These are phyloP conservation scores for Auxenochlorella protothecoides DNA, from an alignment of 139 green algal genomes.

Conservation along the genomic window DNA sequence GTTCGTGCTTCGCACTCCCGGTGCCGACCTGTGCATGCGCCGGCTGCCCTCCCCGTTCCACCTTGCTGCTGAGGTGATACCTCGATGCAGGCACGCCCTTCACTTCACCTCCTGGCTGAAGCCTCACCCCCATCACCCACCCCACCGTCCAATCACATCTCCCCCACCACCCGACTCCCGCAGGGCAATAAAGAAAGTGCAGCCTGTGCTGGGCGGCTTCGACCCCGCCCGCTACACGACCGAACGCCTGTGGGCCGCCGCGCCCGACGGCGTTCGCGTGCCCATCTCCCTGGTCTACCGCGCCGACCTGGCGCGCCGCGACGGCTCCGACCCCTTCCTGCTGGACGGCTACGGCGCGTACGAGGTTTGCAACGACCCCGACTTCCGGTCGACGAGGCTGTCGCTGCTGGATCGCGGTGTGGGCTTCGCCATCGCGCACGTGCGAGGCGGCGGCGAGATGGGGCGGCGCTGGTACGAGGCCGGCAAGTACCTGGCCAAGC, in stretches of 20 bases:
- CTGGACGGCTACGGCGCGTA: slow-evolving; percentile 47
- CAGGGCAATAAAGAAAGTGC: slow-evolving; percentile 58
- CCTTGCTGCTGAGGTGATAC: too few species aligned
- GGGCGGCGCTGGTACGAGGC: slow-evolving; percentile 67
- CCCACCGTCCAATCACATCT: too few species aligned
- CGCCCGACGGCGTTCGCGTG: slow-evolving; percentile 44
- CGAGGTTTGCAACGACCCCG: slow-evolving; percentile 48
- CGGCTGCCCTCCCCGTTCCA: too few species aligned
- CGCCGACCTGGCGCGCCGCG: slow-evolving; percentile 45
- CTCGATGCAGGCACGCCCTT: too few species aligned
- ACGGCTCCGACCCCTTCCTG: slow-evolving; percentile 54
- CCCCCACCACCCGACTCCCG: neutral
- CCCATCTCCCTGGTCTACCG: slow-evolving; percentile 66
- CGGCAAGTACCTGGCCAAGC: slow-evolving; percentile 68
- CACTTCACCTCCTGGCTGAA: too few species aligned
- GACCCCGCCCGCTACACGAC: slow-evolving; percentile 59
- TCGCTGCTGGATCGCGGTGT: slow-evolving; percentile 69
- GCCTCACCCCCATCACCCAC: too few species aligned
- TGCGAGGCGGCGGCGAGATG: slow-evolving; percentile 72
- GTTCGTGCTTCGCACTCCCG: too few species aligned
- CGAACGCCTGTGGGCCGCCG: slow-evolving; percentile 63
- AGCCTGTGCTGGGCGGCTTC: slow-evolving; percentile 73
- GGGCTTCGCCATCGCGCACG: slow-evolving; percentile 66
- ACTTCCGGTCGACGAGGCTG: slow-evolving; percentile 40
- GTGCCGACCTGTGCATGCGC: too few species aligned